These are phyloP conservation scores for Pontederia crassipes DNA, from an alignment of 176 grass and related monocot species.

Conservation along the genomic window DNA sequence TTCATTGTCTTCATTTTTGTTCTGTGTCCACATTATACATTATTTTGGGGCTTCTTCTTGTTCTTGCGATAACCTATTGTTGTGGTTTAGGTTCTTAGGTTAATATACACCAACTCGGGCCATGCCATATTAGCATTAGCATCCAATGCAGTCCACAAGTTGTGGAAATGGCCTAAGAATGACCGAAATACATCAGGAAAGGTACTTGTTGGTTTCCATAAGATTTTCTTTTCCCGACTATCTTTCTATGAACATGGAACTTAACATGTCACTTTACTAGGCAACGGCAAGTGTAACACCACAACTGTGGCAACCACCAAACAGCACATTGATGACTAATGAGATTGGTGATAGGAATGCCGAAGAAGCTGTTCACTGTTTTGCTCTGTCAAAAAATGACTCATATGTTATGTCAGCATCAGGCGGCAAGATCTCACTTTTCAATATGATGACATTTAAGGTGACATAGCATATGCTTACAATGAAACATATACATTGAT, in stretches of 20 bases:
- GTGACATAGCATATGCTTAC: not conserved
- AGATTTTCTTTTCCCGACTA: not conserved
- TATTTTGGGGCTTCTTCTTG: not conserved
- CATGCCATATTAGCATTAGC: constrained; percentile 14
- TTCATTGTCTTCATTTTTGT: not conserved
- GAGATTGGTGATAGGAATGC: constrained; percentile 5
- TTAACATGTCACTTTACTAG: constrained; percentile 2
- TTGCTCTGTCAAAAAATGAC: constrained; percentile 23
- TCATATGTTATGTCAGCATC: constrained; percentile 23
- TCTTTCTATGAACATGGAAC: not conserved
- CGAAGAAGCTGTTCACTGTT: constrained; percentile 18
- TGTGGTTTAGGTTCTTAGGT: constrained; percentile 14
- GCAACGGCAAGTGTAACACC: constrained; percentile 10
- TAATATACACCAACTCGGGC: constrained; percentile 22
- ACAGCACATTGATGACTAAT: constrained; percentile 18
- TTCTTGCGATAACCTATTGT: not conserved
- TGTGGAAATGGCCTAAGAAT: constrained; percentile 18
- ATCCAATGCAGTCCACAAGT: constrained; percentile 19
- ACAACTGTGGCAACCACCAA: constrained; percentile 7
- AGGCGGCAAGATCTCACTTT: constrained; percentile 23
- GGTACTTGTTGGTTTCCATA: not conserved
- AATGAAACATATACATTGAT: not conserved
- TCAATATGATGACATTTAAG: constrained; percentile 16
- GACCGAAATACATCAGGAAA: constrained; percentile 11
- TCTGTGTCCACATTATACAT: not conserved